A percentile compares a stretch with the other conserved stretches of the same genome.
phyloP scores from a whole-genome alignment of 2,329 filamentous ascomycete genomes.

The Colletotrichum lupini region DNA sequence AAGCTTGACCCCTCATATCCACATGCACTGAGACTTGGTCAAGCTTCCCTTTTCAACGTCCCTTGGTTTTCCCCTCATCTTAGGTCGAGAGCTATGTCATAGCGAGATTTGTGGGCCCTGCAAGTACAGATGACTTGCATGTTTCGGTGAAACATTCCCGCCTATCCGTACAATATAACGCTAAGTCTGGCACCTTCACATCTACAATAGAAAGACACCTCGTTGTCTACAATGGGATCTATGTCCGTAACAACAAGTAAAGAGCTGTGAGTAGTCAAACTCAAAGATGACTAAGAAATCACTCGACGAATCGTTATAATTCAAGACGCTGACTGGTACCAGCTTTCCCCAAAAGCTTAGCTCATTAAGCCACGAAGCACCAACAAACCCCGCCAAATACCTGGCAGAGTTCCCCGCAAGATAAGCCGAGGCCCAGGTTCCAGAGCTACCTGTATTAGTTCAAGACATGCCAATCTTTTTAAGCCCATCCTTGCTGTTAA shows the following conservation, averaged over 20 bases:
- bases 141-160: background rate
- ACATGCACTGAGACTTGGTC: background rate
- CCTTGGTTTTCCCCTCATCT: conserved; percentile 1
- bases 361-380: background rate
- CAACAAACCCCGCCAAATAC: background rate
- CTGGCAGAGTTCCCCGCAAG: background rate
- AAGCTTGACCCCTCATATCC: background rate
- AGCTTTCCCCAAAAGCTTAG: background rate
- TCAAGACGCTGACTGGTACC: too few relatives aligned
- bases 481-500: too few relatives aligned
- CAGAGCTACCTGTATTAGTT: background rate
- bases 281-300: background rate
- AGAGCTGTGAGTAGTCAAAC: background rate
- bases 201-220: background rate
- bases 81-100: background rate
- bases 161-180: background rate
- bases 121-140: background rate
- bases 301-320: too few relatives aligned
- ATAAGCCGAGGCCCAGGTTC: background rate
- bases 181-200: background rate
- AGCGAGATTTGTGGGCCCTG: background rate
- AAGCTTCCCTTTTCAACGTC: background rate
- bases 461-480: background rate
- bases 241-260: background rate
- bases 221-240: background rate